Evolutionary conservation across 1,284 basidiomycete genomes (phyloP).

Genomic region (Melampsora larici-populina): DNA sequence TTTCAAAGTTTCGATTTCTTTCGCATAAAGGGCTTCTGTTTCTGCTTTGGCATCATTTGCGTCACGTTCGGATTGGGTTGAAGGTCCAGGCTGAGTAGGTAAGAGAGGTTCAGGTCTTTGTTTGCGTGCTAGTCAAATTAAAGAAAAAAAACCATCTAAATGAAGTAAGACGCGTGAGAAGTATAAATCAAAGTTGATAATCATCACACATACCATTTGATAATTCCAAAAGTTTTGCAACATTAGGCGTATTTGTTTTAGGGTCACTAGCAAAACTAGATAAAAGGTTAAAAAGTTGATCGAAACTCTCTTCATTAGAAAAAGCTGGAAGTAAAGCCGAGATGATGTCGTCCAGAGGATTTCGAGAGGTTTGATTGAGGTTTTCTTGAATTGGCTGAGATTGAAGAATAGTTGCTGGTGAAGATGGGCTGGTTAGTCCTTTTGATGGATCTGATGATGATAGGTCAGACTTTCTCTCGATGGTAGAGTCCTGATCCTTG

Average conservation of each 20-base stretch:
- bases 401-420: neutral
- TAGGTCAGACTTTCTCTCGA: neutral
- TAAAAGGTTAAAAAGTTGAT: neutral
- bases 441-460: neutral
- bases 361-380: neutral
- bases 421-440: neutral
- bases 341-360: neutral
- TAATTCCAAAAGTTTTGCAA: neutral
- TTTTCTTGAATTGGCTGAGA: neutral
- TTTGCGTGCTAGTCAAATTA: neutral
- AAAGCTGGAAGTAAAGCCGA: conserved; percentile 1
- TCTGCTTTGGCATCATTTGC: neutral
- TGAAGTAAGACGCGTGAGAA: neutral
- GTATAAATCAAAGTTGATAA: neutral
- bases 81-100: neutral
- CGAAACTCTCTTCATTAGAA: neutral
- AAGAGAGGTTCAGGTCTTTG: neutral
- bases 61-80: neutral
- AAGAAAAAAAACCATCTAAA: neutral
- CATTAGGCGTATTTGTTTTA: neutral
- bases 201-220: neutral
- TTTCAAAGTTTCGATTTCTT: conserved; percentile 11
- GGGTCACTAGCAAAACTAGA: neutral
- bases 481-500: neutral
- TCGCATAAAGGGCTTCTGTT: neutral